Conservation (phyloP, 768 basidiomycete genomes). For the Tulasnella sp. region DNA sequence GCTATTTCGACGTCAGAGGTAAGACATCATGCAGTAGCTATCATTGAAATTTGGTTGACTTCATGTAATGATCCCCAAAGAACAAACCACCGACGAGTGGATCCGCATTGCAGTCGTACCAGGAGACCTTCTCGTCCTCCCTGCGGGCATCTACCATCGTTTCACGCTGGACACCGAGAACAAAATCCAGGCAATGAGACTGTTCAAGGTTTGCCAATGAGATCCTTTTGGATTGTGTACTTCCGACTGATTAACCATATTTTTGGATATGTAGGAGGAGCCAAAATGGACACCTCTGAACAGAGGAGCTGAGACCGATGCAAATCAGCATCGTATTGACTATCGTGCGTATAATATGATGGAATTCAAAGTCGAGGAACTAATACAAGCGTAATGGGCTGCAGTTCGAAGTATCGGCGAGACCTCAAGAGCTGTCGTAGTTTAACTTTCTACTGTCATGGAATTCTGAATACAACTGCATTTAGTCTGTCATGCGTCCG, state of each 20-base stretch:
- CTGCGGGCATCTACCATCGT: slow-evolving; percentile 87
- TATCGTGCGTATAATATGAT: slow-evolving; percentile 27
- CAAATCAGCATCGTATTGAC: slow-evolving; percentile 46
- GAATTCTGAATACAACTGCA: background rate
- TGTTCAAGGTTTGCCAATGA: slow-evolving; percentile 59
- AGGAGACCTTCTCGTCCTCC: slow-evolving; percentile 79
- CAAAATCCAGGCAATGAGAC: slow-evolving; percentile 60
- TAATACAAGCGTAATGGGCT: background rate
- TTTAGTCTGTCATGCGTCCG: background rate
- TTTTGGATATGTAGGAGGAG: slow-evolving; percentile 48
- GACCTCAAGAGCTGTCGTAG: background rate
- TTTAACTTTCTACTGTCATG: background rate
- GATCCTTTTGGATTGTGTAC: too few relatives aligned
- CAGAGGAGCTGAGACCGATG: slow-evolving; percentile 48
- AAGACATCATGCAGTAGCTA: slow-evolving; percentile 19
- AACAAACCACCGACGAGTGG: slow-evolving; percentile 60
- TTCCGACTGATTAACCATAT: background rate
- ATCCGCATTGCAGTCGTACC: slow-evolving; percentile 63
- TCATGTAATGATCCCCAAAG: slow-evolving; percentile 26
- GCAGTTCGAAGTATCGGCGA: background rate
- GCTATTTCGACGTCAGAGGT: slow-evolving; percentile 90
- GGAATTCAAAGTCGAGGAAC: background rate
- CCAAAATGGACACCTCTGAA: slow-evolving; percentile 83
- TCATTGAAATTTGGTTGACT: background rate
- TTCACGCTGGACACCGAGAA: slow-evolving; percentile 79